Percentiles rank a stretch among this genome's conserved stretches.
These are phyloP conservation scores for Camellia oleifera DNA, from an alignment of 179 eudicot genomes.

Conservation along the genomic window DNA sequence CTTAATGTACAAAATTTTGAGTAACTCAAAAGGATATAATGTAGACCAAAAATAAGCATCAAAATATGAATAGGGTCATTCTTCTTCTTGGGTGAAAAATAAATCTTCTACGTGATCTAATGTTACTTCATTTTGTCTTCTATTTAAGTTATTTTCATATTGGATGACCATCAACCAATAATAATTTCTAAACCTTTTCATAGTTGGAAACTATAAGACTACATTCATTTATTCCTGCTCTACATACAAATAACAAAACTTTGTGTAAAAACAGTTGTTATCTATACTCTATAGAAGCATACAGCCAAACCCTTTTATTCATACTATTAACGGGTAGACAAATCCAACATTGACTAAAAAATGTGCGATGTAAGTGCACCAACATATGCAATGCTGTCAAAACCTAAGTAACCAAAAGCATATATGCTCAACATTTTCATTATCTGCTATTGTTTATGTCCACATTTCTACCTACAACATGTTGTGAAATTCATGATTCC, in stretches of 20 bases:
- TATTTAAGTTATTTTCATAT: background rate
- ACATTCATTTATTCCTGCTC: background rate
- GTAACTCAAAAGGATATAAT: too few species aligned
- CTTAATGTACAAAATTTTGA: too few species aligned
- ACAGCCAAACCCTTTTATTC: background rate
- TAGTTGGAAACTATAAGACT: background rate
- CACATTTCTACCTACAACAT: conserved; percentile 6
- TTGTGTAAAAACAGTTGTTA: background rate
- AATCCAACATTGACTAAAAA: background rate
- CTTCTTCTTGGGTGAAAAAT: too few species aligned
- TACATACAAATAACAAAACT: background rate
- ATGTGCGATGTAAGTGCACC: background rate
- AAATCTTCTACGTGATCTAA: too few species aligned
- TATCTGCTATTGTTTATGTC: background rate
- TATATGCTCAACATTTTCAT: background rate
- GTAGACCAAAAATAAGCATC: too few species aligned
- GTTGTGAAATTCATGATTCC: background rate
- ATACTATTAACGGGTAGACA: background rate
- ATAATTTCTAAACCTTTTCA: background rate
- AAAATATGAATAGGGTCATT: too few species aligned
- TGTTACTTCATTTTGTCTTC: too few species aligned
- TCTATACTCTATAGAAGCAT: background rate
- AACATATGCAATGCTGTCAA: background rate
- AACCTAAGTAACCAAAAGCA: background rate
- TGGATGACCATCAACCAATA: background rate